Evolutionary conservation across 306 rosid species (phyloP), one percentile per base, ranked within the genome.

Genomic region (Trifolium pratense): DNA sequence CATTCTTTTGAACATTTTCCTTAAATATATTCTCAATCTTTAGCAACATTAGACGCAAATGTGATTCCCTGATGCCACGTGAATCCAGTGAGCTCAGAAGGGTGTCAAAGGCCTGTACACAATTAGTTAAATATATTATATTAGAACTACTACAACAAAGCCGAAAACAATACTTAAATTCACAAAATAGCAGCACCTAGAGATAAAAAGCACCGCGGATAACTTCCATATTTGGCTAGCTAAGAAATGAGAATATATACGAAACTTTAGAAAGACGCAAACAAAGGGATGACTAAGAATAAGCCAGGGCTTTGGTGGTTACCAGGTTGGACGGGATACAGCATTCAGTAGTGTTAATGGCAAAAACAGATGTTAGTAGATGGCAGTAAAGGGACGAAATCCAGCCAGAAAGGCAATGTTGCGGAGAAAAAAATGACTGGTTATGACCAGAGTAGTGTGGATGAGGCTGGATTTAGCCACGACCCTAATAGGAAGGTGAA

Each of bases 31-130:
- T 58, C 83, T 91, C 97, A 60, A 91, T 85, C 89, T 86, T 91
- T 82, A 84, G 96, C 90, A 94, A 74, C 97, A 94, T 91, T 66
- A 88, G 69, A 46, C 91, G 93, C 78, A 94, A 77, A 87, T 94
- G 96, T 59, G 97, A 88, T 80, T 94, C 99, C 84, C 99, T 88
- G n/a, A 83, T 59, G 58, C 99, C 99, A 7, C 99, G 99, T 8
- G 91, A 59, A 75, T 94, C 99, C 86, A 94, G 75, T 32, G 97
- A 85, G 52, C 29, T 82, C 70, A 87, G 76, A 78, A 94, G 95
- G 40, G 81, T 68, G 73, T 94, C 97, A 82, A 91, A 94, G 76
- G 85, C 99, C 99, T 94, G 86, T 9, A 71, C 3, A 81, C 4
- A 26, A 75, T 69, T 69, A 15, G 76, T 60, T 34, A 15, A 67